A percentile compares a stretch with the other conserved stretches of the same genome.
These are phyloP conservation scores for Rhodotorula mucilaginosa DNA, from an alignment of 1,284 basidiomycete species.

Conservation along the genomic window DNA sequence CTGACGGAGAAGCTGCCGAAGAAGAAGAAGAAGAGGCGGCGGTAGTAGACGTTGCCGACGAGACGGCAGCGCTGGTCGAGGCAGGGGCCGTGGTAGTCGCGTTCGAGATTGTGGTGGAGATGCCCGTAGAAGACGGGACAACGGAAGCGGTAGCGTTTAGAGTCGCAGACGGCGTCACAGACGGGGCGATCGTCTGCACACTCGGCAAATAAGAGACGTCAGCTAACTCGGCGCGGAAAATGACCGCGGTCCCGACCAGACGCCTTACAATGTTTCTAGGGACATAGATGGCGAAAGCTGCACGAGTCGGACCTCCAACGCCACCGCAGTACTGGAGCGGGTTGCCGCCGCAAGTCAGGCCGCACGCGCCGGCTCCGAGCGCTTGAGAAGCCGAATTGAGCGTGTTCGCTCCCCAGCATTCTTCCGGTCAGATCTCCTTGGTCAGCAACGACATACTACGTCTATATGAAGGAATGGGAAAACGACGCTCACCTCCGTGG, in stretches of 20 bases:
- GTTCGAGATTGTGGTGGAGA: too few relatives aligned
- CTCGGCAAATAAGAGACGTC: not conserved
- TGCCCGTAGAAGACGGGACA: too few relatives aligned
- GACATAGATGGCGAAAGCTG: constrained; percentile 17
- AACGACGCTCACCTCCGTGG: not conserved
- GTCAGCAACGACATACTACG: not conserved
- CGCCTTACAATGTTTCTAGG: too few relatives aligned
- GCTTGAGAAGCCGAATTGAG: constrained; percentile 11
- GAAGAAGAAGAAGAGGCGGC: not conserved
- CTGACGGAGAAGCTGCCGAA: not conserved
- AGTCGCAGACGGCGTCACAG: not conserved
- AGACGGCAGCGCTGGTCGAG: too few relatives aligned
- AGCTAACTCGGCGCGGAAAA: not conserved
- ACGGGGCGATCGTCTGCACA: not conserved
- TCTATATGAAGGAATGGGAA: too few relatives aligned
- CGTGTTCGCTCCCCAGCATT: constrained; percentile 34
- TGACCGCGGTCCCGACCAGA: too few relatives aligned
- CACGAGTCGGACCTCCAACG: constrained; percentile 4
- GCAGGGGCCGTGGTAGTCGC: too few relatives aligned
- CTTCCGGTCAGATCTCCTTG: not conserved
- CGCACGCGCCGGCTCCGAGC: constrained; percentile 11
- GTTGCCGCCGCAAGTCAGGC: constrained; percentile 21
- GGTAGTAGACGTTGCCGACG: not conserved
- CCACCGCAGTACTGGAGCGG: constrained; percentile 30
- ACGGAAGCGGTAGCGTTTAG: not conserved